Evolutionary conservation across 139 green algal species (phyloP).

Genomic region (Chlamydomonas incerta): DNA sequence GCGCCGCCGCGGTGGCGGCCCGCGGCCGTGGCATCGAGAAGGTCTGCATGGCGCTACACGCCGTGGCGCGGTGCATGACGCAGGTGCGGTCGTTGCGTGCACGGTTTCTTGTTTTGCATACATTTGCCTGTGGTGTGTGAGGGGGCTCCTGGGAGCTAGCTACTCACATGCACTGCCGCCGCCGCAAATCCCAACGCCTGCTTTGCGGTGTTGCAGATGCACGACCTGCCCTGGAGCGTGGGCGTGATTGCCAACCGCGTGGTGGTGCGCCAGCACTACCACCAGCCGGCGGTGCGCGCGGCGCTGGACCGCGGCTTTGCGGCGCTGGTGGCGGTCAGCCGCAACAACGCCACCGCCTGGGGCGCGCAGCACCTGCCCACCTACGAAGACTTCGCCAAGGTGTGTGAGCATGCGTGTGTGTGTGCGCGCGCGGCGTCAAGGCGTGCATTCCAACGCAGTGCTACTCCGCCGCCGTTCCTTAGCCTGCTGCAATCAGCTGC

Average conservation of each 20-base stretch:
- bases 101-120: no score
- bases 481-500: no score
- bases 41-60: slow-evolving; percentile 30
- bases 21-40: neutral
- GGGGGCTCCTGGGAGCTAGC: no score
- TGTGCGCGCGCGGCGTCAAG: no score
- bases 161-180: no score
- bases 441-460: no score
- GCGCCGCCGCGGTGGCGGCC: neutral
- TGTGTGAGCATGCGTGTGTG: no score
- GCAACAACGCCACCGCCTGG: neutral
- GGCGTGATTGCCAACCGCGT: neutral
- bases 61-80: neutral
- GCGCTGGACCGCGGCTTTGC: neutral
- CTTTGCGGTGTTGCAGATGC: no score
- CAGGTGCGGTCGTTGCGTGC: slow-evolving; percentile 1
- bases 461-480: no score
- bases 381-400: slow-evolving; percentile 32
- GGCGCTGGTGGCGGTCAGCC: neutral
- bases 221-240: slow-evolving; percentile 24
- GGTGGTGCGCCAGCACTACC: slow-evolving; percentile 38
- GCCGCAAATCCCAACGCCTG: no score
- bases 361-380: slow-evolving; percentile 9
- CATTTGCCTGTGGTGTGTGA: no score
- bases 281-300: slow-evolving; percentile 30